Conservation (phyloP, 78 protist species). For the Thecamonas trahens region DNA sequence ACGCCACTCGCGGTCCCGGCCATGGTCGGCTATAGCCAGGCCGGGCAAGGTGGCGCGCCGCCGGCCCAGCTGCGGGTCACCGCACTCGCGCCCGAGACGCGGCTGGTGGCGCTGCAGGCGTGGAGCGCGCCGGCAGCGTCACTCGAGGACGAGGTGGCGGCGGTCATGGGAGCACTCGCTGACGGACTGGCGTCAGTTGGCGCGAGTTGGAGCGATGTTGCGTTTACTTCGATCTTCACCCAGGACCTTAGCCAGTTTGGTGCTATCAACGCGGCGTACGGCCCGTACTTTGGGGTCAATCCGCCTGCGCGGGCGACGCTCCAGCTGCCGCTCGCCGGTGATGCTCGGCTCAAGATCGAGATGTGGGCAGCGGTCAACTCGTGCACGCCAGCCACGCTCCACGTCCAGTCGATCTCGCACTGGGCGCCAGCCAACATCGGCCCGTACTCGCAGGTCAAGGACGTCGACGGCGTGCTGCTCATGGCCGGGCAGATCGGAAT, state of each 20-base stretch:
- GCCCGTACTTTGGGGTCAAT: slow-evolving; percentile 18
- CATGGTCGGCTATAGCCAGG: too few species aligned
- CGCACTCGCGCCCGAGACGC: too few species aligned
- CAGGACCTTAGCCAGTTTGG: slow-evolving; percentile 40
- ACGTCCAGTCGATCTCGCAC: slow-evolving; percentile 73
- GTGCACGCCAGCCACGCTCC: slow-evolving; percentile 21
- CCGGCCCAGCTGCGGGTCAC: too few species aligned
- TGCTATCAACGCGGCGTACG: slow-evolving; percentile 42
- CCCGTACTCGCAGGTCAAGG: slow-evolving; percentile 76
- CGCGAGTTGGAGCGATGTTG: not conserved
- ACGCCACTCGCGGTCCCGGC: too few species aligned
- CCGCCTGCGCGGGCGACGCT: slow-evolving; percentile 62
- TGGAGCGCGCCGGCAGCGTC: too few species aligned
- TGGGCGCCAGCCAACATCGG: slow-evolving; percentile 95
- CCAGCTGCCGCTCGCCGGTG: slow-evolving; percentile 1
- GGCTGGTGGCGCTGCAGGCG: too few species aligned
- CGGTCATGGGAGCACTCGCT: slow-evolving; percentile 10
- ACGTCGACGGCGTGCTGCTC: not conserved
- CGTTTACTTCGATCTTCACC: too few species aligned
- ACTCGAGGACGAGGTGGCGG: too few species aligned
- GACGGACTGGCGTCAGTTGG: not conserved
- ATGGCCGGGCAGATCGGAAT: slow-evolving; percentile 70
- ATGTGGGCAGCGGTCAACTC: not conserved
- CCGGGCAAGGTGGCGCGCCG: too few species aligned
- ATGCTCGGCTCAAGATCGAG: too few species aligned